Conservation (phyloP, 257 asterid genomes). For the Anisodus acutangulus region DNA sequence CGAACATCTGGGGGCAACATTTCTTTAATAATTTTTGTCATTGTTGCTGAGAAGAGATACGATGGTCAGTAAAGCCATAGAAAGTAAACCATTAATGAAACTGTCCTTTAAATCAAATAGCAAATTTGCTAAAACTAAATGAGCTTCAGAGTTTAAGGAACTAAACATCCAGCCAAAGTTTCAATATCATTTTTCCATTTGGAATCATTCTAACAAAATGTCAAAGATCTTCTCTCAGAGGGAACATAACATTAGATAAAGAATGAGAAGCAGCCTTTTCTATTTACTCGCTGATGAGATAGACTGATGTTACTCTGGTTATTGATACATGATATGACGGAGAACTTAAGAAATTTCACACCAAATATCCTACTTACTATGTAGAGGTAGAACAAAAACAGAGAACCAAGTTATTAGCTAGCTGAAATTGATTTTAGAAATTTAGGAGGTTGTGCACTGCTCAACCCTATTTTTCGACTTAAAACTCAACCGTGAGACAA, state of each 20-base stretch:
- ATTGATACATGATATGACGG: background rate
- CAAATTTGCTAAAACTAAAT: background rate
- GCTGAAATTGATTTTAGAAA: background rate
- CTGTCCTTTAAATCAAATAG: background rate
- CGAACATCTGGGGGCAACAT: slow-evolving; percentile 99
- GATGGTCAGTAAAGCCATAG: slow-evolving; percentile 14
- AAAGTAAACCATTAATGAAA: background rate
- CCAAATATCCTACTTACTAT: slow-evolving; percentile 3
- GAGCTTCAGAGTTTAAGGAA: background rate
- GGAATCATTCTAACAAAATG: background rate
- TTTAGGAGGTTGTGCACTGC: background rate
- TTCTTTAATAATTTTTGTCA: slow-evolving; percentile 65
- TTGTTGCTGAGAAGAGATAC: slow-evolving; percentile 46
- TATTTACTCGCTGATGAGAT: background rate
- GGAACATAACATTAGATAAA: background rate
- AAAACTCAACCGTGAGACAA: background rate
- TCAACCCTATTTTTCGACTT: background rate
- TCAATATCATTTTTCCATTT: background rate
- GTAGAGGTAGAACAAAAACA: background rate
- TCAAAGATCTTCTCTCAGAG: background rate
- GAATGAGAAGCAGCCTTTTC: background rate
- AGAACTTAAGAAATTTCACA: background rate
- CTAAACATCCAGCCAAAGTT: background rate
- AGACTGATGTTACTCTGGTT: background rate
- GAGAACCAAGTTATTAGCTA: background rate